Base-by-base conservation (phyloP, 192 early-diverging fungal species). In the Mortierella hygrophila region DNA sequence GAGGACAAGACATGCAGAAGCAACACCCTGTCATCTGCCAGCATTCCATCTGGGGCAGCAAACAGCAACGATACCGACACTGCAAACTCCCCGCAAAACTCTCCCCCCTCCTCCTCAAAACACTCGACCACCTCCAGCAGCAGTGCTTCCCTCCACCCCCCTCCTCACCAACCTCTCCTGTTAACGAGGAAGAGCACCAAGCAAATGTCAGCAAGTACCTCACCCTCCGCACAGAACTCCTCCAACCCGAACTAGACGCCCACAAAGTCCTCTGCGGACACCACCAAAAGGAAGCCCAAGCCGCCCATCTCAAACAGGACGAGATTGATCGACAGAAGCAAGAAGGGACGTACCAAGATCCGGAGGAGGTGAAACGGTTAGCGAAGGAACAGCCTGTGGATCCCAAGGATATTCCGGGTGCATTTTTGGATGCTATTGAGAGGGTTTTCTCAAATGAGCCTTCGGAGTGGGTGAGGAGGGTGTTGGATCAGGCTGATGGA, bases 11-110 rank as follows among this genome's bases (percentile, higher is more conserved):
- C n/a, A 65, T 65, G 60, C 60, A 32, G 68, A 73, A 82, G 11
- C 47, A 40, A 23, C 78, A 76, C 47, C 84, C 84, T 4, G 72
- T 86, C 75, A 86, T 81, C 41, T 86, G 84, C 54, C 84, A 86
- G 65, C 79, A 86, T 54, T 55, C 84, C 29, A 52, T 80, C 68
- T 86, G 84, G 84, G 79, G 79, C 6, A 78, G 78, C 42, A 86
- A 86, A 52, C 84, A 86, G 65, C 84, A 86, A 41, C 75, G 84
- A 4, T 86, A 70, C 72, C 69, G 84, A 11, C 75, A 86, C 42
- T 86, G 84, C 52, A 80, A 81, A 46, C 72, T 86, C 3, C 77
- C 84, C 0, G 84, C 79, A 5, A 86, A 86, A 42, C 84, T 86
- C 35, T 38, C 57, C 0, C 54, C 65, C 6, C 2, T n/a, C 9